Percentiles rank a stretch among this genome's conserved stretches.
Conservation (phyloP, 108 stramenopile genomes). For the Cyclotella atomus region DNA sequence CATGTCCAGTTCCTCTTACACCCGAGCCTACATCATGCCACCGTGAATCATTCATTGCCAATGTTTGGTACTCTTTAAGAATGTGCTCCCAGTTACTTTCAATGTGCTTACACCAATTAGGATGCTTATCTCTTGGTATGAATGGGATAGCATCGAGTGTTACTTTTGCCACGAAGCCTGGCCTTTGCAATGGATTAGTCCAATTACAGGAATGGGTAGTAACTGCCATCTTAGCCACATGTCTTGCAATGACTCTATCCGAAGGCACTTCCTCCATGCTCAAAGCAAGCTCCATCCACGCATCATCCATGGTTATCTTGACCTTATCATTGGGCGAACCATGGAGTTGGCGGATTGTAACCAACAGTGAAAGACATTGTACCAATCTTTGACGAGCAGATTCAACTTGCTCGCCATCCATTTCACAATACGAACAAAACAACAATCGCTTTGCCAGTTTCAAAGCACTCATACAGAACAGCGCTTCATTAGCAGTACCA, state of each 20-base stretch:
- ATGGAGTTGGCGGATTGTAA: constrained; percentile 6
- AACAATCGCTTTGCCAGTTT: constrained; percentile 47
- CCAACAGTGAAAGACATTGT: constrained; percentile 50
- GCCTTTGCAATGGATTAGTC: constrained; percentile 64
- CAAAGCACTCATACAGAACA: constrained; percentile 14
- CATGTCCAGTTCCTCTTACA: constrained; percentile 60
- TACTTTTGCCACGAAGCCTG: constrained; percentile 56
- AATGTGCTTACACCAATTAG: constrained; percentile 61
- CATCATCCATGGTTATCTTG: constrained; percentile 40
- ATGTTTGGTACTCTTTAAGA: constrained; percentile 39
- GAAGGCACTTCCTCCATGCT: constrained; percentile 53
- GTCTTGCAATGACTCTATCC: constrained; percentile 39
- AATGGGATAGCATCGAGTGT: constrained; percentile 23
- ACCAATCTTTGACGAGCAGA: constrained; percentile 46
- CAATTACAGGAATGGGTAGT: constrained; percentile 51
- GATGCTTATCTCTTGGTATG: constrained; percentile 46
- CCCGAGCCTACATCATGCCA: constrained; percentile 68
- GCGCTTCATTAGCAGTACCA: neutral
- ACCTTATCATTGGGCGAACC: neutral
- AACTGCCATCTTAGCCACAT: constrained; percentile 64
- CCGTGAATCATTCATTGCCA: constrained; percentile 7
- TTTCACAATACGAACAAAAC: constrained; percentile 68
- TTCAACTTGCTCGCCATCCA: constrained; percentile 52
- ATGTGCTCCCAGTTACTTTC: constrained; percentile 57
- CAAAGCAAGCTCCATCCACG: constrained; percentile 69